A percentile compares a stretch with the other conserved stretches of the same genome.
These are phyloP conservation scores for Carex myosuroides DNA, from an alignment of 176 grass and related monocot species.

Conservation along the genomic window DNA sequence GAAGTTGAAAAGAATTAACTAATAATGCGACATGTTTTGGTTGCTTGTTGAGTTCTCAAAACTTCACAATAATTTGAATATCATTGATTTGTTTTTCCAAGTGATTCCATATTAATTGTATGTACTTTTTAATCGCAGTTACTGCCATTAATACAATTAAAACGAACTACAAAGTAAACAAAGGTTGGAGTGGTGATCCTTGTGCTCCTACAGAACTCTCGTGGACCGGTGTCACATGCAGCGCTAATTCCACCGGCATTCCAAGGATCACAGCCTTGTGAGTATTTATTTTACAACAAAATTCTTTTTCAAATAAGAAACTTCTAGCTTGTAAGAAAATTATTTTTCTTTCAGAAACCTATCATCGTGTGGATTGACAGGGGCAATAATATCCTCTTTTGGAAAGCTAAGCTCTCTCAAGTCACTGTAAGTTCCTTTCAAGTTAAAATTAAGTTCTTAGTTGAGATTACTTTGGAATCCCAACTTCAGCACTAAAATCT, in stretches of 20 bases:
- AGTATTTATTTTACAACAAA: neutral
- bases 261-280: conserved; percentile 36
- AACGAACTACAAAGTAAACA: conserved; percentile 17
- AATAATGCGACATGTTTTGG: neutral
- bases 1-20: neutral
- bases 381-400: conserved; percentile 21
- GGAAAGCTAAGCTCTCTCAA: conserved; percentile 18
- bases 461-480: too few species aligned
- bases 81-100: neutral
- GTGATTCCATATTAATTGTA: neutral
- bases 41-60: neutral
- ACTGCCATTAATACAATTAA: conserved; percentile 33
- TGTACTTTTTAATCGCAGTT: neutral
- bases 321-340: neutral
- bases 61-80: neutral
- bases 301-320: neutral
- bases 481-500: too few species aligned
- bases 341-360: conserved; percentile 13
- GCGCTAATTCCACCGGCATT: neutral
- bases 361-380: conserved; percentile 12
- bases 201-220: conserved; percentile 22
- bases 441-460: neutral
- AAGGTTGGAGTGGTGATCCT: conserved; percentile 49
- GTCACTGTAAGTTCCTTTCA: conserved; percentile 15
- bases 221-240: conserved; percentile 38